These are phyloP conservation scores for Medakamo hakoo DNA, from an alignment of 139 green algal species.

Conservation along the genomic window DNA sequence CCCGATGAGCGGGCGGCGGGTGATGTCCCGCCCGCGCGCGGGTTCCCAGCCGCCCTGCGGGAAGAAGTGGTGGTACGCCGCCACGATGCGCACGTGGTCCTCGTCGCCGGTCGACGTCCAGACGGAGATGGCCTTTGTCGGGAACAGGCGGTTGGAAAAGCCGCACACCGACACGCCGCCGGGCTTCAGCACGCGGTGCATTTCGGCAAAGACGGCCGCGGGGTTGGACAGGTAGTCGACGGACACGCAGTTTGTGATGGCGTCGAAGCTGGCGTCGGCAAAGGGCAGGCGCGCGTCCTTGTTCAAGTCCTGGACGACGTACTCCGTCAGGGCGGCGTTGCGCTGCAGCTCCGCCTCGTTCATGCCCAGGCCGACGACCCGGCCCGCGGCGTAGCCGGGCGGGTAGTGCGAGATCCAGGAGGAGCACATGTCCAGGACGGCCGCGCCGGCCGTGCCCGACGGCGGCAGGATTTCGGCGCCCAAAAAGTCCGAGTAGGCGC, in stretches of 20 bases:
- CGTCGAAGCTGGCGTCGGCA: slow-evolving; percentile 48
- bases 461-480: slow-evolving; percentile 32
- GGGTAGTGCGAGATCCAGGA: slow-evolving; percentile 71
- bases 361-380: slow-evolving; percentile 74
- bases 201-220: slow-evolving; percentile 69
- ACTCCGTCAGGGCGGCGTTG: slow-evolving; percentile 52
- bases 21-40: slow-evolving; percentile 57
- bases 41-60: slow-evolving; percentile 39
- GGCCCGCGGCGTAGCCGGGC: slow-evolving; percentile 31
- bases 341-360: slow-evolving; percentile 59
- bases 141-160: slow-evolving; percentile 73
- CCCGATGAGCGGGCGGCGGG: slow-evolving; percentile 20
- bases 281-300: slow-evolving; percentile 44
- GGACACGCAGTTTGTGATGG: slow-evolving; percentile 35
- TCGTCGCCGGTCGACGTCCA: slow-evolving; percentile 21
- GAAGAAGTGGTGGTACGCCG: slow-evolving; percentile 24
- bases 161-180: slow-evolving; percentile 64
- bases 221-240: slow-evolving; percentile 76
- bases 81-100: slow-evolving; percentile 64
- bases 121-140: slow-evolving; percentile 10
- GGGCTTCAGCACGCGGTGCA: slow-evolving; percentile 69
- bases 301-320: slow-evolving; percentile 67
- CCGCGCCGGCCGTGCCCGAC: slow-evolving; percentile 19
- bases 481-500: slow-evolving; percentile 9
- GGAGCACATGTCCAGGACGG: slow-evolving; percentile 52